phyloP scores from a whole-genome alignment of 371 early-diverging fungal genomes.

The Syncephalis fuscata region DNA sequence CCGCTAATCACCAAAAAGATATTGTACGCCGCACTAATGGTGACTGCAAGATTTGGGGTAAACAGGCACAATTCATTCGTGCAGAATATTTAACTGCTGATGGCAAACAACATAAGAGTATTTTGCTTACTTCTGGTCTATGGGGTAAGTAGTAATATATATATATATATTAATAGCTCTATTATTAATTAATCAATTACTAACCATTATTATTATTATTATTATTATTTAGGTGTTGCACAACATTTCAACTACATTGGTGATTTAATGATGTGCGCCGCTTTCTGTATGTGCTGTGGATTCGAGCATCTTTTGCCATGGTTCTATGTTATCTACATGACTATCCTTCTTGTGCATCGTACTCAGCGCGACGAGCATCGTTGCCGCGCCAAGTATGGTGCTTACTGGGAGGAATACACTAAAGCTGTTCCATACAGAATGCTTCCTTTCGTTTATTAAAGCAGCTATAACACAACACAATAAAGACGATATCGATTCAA shows the following conservation, averaged over 20 bases:
- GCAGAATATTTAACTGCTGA: conserved; percentile 50
- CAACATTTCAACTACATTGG: conserved; percentile 76
- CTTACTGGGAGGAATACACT: conserved; percentile 52
- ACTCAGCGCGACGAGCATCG: conserved; percentile 44
- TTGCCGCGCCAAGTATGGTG: conserved; percentile 55
- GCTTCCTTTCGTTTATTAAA: conserved; percentile 4
- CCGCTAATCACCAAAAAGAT: conserved; percentile 70
- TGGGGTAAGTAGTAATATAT: conserved; percentile 29
- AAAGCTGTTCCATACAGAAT: conserved; percentile 3
- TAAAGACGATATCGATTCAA: too few relatives aligned
- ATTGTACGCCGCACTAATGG: conserved; percentile 44
- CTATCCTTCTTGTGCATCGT: conserved; percentile 38
- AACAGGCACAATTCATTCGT: conserved; percentile 46
- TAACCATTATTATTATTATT: conserved; percentile 2
- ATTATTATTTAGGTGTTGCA: too few relatives aligned
- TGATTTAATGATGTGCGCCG: conserved; percentile 41
- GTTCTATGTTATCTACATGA: conserved; percentile 61
- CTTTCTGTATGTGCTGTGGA: conserved; percentile 52
- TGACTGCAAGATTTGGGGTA: conserved; percentile 58
- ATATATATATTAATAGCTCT: too few relatives aligned
- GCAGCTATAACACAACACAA: not conserved
- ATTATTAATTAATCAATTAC: conserved; percentile 2
- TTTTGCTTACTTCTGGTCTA: conserved; percentile 52
- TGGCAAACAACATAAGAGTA: conserved; percentile 41
- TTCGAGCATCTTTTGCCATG: conserved; percentile 36